A percentile compares a stretch with the other conserved stretches of the same genome.
phyloP scores from a whole-genome alignment of 805 yeast genomes.

The Candida montana region DNA sequence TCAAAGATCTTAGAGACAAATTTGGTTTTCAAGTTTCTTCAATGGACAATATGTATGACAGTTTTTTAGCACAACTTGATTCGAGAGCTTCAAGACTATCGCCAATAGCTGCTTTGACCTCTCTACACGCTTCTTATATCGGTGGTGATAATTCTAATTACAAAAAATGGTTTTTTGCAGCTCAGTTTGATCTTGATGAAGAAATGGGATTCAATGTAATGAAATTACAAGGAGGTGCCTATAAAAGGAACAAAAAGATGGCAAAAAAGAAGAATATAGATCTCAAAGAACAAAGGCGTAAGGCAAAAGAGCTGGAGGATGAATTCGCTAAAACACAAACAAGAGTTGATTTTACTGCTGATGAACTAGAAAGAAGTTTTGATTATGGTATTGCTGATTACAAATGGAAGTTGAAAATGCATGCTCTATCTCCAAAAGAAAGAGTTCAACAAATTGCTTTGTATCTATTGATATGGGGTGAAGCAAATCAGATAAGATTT shows the following conservation, averaged over 20 bases:
- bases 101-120: slow-evolving; percentile 62
- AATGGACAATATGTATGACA: slow-evolving; percentile 74
- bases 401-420: slow-evolving; percentile 50
- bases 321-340: slow-evolving; percentile 44
- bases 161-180: slow-evolving; percentile 88
- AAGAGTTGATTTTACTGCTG: slow-evolving; percentile 44
- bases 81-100: slow-evolving; percentile 80
- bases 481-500: slow-evolving; percentile 77
- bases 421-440: slow-evolving; percentile 40
- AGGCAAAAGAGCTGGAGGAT: slow-evolving; percentile 42
- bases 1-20: slow-evolving; percentile 48
- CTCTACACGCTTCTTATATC: slow-evolving; percentile 85
- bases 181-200: slow-evolving; percentile 72
- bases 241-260: slow-evolving; percentile 35
- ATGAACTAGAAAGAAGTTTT: slow-evolving; percentile 34
- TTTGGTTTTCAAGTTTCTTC: slow-evolving; percentile 87
- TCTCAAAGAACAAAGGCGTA: slow-evolving; percentile 29
- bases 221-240: slow-evolving; percentile 45
- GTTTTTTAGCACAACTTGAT: slow-evolving; percentile 73
- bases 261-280: slow-evolving; percentile 37
- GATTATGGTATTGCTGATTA: slow-evolving; percentile 70
- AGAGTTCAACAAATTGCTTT: slow-evolving; percentile 60
- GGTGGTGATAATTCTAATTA: slow-evolving; percentile 88
- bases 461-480: slow-evolving; percentile 83
- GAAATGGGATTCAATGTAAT: slow-evolving; percentile 53